Evolutionary conservation across 2,329 filamentous ascomycete species (phyloP).

Genomic region (Ophiostoma piceae): DNA sequence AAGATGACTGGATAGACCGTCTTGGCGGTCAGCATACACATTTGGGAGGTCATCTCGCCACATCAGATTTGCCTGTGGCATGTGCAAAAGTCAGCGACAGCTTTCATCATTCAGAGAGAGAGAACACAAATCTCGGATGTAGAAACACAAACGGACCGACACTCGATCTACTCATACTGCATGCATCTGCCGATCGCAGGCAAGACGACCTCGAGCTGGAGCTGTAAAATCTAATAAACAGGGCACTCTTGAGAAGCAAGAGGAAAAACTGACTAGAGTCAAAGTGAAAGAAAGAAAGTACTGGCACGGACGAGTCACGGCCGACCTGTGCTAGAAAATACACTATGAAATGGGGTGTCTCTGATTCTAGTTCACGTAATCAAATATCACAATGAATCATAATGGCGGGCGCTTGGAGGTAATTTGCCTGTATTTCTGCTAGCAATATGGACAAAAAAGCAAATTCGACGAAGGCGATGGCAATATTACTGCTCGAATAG

Average conservation of each 20-base stretch:
- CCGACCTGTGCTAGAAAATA: background rate
- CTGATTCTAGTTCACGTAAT: background rate
- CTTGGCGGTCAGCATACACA: background rate
- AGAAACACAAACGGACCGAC: background rate
- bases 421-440: background rate
- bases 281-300: background rate
- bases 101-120: background rate
- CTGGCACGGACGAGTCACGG: background rate
- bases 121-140: no score
- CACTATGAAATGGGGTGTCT: no score
- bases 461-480: background rate
- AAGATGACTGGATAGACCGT: background rate
- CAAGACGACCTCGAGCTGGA: background rate
- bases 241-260: background rate
- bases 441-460: background rate
- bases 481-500: background rate
- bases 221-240: background rate
- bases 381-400: background rate
- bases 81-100: background rate
- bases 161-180: background rate
- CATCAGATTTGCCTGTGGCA: background rate
- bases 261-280: background rate
- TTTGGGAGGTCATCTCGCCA: background rate
- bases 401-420: no score
- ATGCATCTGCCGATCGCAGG: background rate